Percentiles rank a stretch among this genome's conserved stretches.
These are phyloP conservation scores for Micromonas pusilla DNA, from an alignment of 139 green algal species.

Conservation along the genomic window DNA sequence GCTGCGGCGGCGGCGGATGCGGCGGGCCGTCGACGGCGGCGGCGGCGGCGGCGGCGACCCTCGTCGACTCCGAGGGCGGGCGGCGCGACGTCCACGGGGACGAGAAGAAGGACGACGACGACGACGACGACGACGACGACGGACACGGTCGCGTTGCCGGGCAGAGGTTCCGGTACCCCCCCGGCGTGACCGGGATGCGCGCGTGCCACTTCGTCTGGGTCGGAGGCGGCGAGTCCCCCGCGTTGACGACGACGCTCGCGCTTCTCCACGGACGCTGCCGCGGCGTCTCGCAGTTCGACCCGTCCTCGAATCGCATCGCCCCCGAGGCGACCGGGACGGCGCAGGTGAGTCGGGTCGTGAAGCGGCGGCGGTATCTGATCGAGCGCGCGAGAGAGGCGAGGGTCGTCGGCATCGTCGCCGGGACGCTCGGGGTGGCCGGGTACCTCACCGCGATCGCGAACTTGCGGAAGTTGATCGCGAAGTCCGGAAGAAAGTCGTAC, in stretches of 20 bases:
- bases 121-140: neutral
- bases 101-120: conserved; percentile 2
- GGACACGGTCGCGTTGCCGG: conserved; percentile 5
- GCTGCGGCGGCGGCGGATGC: neutral
- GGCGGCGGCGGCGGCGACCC: neutral
- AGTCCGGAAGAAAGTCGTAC: conserved; percentile 32
- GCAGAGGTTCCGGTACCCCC: neutral
- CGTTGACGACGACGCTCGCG: conserved; percentile 34
- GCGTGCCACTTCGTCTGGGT: conserved; percentile 32
- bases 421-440: conserved; percentile 71
- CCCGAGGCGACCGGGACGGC: neutral
- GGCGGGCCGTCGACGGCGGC: no score
- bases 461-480: conserved; percentile 44
- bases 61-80: neutral
- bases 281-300: conserved; percentile 11
- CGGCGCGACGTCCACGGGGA: neutral
- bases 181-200: neutral
- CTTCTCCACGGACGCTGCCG: neutral
- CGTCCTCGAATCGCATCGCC: neutral
- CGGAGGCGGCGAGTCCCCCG: conserved; percentile 26
- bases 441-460: conserved; percentile 54
- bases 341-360: neutral
- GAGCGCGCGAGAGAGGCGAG: conserved; percentile 54
- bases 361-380: conserved; percentile 2
- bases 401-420: conserved; percentile 74